Percentiles rank a stretch among this genome's conserved stretches.
phyloP scores from a whole-genome alignment of 805 yeast species.

The Jamesozyma gamospora region DNA sequence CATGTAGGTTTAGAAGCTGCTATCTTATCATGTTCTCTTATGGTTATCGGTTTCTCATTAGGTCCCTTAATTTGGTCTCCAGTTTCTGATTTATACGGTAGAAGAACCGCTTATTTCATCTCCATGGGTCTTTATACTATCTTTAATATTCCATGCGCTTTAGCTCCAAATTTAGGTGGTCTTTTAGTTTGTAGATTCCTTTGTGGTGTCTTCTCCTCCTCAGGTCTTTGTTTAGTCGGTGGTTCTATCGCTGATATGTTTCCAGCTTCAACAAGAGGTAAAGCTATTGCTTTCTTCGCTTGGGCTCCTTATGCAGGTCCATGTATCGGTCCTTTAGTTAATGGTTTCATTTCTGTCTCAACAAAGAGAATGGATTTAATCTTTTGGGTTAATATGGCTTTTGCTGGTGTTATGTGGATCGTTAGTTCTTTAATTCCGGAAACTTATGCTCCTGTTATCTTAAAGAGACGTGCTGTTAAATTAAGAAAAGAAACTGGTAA shows the following conservation, averaged over 20 bases:
- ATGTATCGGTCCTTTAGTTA: slow-evolving; percentile 77
- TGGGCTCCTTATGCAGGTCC: slow-evolving; percentile 93
- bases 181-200: slow-evolving; percentile 73
- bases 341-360: slow-evolving; percentile 72
- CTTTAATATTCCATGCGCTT: slow-evolving; percentile 81
- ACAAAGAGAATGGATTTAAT: slow-evolving; percentile 60
- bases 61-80: slow-evolving; percentile 92
- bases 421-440: slow-evolving; percentile 64
- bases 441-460: slow-evolving; percentile 77
- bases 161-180: slow-evolving; percentile 74
- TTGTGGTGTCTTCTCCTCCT: slow-evolving; percentile 77
- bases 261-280: slow-evolving; percentile 69
- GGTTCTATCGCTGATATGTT: slow-evolving; percentile 88
- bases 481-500: slow-evolving; percentile 76
- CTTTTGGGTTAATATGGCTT: slow-evolving; percentile 88
- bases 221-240: slow-evolving; percentile 80
- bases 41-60: slow-evolving; percentile 80
- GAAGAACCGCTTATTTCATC: slow-evolving; percentile 72
- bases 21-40: slow-evolving; percentile 66
- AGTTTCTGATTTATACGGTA: slow-evolving; percentile 72
- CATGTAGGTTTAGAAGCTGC: slow-evolving; percentile 72
- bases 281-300: slow-evolving; percentile 84
- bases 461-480: slow-evolving; percentile 53
- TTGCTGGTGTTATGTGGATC: slow-evolving; percentile 79
- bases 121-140: slow-evolving; percentile 66